These are phyloP conservation scores for Nemania diffusa DNA, from an alignment of 2,329 filamentous ascomycete genomes.

Conservation along the genomic window DNA sequence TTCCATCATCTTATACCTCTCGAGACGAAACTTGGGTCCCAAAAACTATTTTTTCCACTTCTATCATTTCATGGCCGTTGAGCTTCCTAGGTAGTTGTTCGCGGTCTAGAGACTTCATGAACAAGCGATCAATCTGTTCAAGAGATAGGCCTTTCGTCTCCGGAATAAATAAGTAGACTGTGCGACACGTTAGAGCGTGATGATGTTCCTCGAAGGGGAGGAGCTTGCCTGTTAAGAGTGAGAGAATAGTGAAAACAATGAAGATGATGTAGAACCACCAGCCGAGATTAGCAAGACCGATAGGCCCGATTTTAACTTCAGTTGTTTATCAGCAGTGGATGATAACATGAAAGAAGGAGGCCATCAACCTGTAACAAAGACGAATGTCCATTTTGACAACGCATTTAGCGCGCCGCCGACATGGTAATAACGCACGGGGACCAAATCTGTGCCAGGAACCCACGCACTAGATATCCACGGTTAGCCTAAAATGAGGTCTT, in stretches of 20 bases:
- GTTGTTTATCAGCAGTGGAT: background rate
- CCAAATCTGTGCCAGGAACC: slow-evolving; percentile 2
- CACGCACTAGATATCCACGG: background rate
- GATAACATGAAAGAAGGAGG: background rate
- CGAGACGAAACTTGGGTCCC: background rate
- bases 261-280: slow-evolving; percentile 19
- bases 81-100: background rate
- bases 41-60: background rate
- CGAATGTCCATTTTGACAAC: slow-evolving; percentile 13
- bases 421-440: slow-evolving; percentile 9
- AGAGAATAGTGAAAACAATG: slow-evolving; percentile 9
- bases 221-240: background rate
- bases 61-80: background rate
- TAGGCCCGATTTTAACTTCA: slow-evolving; percentile 11
- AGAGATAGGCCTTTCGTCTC: background rate
- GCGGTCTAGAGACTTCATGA: background rate
- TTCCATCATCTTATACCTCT: background rate
- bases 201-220: background rate
- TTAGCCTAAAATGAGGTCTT: background rate
- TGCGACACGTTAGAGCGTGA: background rate
- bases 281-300: slow-evolving; percentile 15
- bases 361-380: slow-evolving; percentile 5
- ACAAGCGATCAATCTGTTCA: background rate
- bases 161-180: slow-evolving; percentile 4
- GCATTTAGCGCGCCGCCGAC: slow-evolving; percentile 12